These are phyloP conservation scores for Lactifluus subvellereus DNA, from an alignment of 768 basidiomycete genomes.

Conservation along the genomic window DNA sequence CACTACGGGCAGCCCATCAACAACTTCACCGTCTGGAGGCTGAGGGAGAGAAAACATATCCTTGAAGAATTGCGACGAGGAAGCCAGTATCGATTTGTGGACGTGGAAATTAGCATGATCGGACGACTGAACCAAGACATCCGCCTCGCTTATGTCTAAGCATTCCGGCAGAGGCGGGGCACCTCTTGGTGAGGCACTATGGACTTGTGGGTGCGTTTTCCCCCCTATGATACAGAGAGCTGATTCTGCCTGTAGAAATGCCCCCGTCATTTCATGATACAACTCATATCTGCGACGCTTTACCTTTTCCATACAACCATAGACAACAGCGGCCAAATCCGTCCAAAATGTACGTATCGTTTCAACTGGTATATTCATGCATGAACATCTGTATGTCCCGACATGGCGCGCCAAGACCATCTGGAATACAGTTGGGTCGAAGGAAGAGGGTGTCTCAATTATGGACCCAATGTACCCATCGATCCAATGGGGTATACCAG, in stretches of 20 bases:
- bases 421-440: conserved; percentile 1
- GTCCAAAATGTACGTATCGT: background rate
- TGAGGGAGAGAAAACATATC: conserved; percentile 23
- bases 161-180: background rate
- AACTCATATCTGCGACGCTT: background rate
- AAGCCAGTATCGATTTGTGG: conserved; percentile 8
- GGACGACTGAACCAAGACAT: conserved; percentile 8
- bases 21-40: background rate
- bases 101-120: conserved; percentile 12
- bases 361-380: background rate
- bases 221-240: background rate
- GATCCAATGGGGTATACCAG: background rate
- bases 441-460: background rate
- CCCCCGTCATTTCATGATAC: background rate
- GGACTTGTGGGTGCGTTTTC: background rate
- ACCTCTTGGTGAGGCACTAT: background rate
- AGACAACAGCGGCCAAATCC: background rate
- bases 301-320: background rate
- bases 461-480: background rate
- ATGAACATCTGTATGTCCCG: no score
- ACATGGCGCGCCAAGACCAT: background rate
- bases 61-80: conserved; percentile 12
- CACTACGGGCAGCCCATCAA: conserved; percentile 6
- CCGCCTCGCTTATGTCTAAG: background rate
- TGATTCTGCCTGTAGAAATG: conserved; percentile 2